Evolutionary conservation across 495 filamentous ascomycete species (phyloP), one percentile per base, ranked within the genome.

Genomic region (Tuber indicum): DNA sequence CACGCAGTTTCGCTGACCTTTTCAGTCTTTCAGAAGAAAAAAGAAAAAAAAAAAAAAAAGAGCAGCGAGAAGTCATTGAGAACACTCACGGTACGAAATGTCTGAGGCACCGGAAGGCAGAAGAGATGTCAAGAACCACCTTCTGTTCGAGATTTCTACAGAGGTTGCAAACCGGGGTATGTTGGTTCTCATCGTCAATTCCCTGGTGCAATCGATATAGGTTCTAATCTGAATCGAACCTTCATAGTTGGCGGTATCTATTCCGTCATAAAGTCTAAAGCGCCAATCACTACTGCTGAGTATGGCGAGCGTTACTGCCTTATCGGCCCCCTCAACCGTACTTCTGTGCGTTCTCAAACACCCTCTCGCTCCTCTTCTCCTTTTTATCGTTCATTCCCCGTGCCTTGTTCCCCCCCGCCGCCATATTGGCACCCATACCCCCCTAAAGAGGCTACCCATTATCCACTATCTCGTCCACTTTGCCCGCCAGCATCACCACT

Each of bases 211-310:
- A 66, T 69, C 46, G 44, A 46, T 47, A 21, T 72, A 9, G 12
- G 46, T 71, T 12, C 26, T 45, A 42, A 47, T 72, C 77, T 71
- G 43, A 52, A 49, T 70, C n/a, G 43, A 43, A 43, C 75, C 74
- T 75, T 39, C 74, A 49, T 76, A 95, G 96, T 99, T 75, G 96
- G 96, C 83, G 96, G 96, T 78, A 99, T 99, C 86, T 99, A 99
- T 87, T 98, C 95, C 21, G 96, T 99, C 73, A 90, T 99, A 84
- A 99, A 99, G 86, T 99, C 96, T 73, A 99, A 99, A 85, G 95
- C 96, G 32, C 94, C 96, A 14, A 95, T 99, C 72, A 99, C 96
- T 43, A 97, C 96, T 0, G 94, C 94, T 26, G 96, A 99, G 85
- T 99, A 98, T 95, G 96, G 96, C 81, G 93, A 97, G 75, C 90